A percentile compares a stretch with the other conserved stretches of the same genome.
phyloP scores from a whole-genome alignment of 2,329 filamentous ascomycete species.

The Ramichloridium luteum region DNA sequence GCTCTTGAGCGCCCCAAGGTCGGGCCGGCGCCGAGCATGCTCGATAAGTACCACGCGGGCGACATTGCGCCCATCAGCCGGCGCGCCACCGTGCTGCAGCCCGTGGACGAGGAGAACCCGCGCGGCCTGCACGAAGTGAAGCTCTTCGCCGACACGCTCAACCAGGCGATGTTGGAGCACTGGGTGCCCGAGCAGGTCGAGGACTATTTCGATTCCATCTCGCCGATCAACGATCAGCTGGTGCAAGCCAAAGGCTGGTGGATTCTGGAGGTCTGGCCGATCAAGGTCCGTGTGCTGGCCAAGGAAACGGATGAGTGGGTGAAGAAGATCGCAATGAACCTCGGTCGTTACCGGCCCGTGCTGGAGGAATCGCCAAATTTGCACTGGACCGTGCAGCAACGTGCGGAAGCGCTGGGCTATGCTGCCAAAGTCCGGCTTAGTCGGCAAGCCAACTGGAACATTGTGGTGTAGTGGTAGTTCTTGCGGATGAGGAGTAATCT shows the following conservation, averaged over 20 bases:
- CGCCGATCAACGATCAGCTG: constrained; percentile 32
- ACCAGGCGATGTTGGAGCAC: constrained; percentile 11
- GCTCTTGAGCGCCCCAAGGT: constrained; percentile 21
- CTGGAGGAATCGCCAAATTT: constrained; percentile 28
- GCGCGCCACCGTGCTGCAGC: constrained; percentile 18
- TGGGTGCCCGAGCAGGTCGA: constrained; percentile 31
- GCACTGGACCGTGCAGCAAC: constrained; percentile 34
- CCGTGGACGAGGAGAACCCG: constrained; percentile 13
- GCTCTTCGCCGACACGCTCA: constrained; percentile 13
- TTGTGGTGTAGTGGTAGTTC: constrained; percentile 18
- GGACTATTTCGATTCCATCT: constrained; percentile 32
- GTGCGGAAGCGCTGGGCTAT: constrained; percentile 27
- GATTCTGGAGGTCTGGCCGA: constrained; percentile 33
- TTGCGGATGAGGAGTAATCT: too few relatives aligned
- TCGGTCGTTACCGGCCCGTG: constrained; percentile 28
- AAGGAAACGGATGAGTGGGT: constrained; percentile 25
- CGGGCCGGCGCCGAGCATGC: constrained; percentile 25
- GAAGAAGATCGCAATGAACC: constrained; percentile 28
- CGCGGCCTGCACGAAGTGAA: constrained; percentile 16
- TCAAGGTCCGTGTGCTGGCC: constrained; percentile 28
- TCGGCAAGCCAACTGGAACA: constrained; percentile 25
- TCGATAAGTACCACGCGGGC: constrained; percentile 27
- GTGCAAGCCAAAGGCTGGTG: constrained; percentile 30
- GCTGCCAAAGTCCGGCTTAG: constrained; percentile 22
- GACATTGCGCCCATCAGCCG: constrained; percentile 23